These are phyloP conservation scores for Silybum marianum DNA, from an alignment of 129 eudicot genomes.

Conservation along the genomic window DNA sequence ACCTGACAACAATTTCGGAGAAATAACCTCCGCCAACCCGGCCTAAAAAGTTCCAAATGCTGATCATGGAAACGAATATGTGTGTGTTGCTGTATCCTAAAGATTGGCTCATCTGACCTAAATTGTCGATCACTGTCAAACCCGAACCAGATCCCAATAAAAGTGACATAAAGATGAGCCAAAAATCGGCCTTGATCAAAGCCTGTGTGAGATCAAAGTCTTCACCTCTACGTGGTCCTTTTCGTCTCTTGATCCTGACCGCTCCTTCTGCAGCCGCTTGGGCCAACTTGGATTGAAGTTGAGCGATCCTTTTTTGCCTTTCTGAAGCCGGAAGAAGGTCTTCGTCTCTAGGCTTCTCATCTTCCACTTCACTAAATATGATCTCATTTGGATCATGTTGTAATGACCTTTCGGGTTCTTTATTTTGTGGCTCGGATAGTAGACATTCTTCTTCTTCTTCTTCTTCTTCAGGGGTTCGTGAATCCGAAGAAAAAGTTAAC, in stretches of 20 bases:
- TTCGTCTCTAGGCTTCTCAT: constrained; percentile 73
- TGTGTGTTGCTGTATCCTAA: constrained; percentile 81
- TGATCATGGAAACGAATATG: constrained; percentile 94
- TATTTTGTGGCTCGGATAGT: constrained; percentile 48
- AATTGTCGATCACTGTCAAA: constrained; percentile 89
- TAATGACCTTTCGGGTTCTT: constrained; percentile 40
- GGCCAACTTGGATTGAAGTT: constrained; percentile 67
- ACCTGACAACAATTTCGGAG: constrained; percentile 91
- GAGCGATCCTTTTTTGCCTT: constrained; percentile 79
- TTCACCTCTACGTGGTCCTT: constrained; percentile 94
- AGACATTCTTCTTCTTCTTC: constrained; percentile 54
- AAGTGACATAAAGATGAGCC: constrained; percentile 90
- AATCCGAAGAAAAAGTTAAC: constrained; percentile 42
- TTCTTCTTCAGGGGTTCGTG: constrained; percentile 27
- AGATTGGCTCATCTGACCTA: constrained; percentile 97
- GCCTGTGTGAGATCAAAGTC: constrained; percentile 91
- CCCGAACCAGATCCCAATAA: constrained; percentile 95
- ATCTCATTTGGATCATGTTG: constrained; percentile 62
- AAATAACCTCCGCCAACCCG: constrained; percentile 97
- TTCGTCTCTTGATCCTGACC: constrained; percentile 78
- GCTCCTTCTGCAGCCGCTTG: constrained; percentile 99
- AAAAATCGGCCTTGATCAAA: constrained; percentile 89
- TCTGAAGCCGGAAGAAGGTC: constrained; percentile 81
- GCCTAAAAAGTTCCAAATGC: constrained; percentile 97
- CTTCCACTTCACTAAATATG: constrained; percentile 94